Base-by-base conservation (phyloP, 2,329 filamentous ascomycete genomes). In the Leptoxyphium fumago region DNA sequence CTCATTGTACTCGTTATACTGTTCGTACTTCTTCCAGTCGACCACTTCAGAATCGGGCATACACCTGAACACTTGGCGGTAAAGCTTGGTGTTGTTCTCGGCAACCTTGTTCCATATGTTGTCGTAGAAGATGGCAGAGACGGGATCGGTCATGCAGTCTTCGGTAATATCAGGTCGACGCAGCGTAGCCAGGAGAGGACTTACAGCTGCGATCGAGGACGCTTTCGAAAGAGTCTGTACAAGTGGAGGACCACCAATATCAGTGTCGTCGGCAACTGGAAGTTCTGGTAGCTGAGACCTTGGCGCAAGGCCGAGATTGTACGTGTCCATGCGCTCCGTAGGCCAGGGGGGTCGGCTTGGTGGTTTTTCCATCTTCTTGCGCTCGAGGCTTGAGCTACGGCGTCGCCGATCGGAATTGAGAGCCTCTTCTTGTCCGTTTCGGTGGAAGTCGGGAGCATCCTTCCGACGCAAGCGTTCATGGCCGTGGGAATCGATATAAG, bases 31-130 rank as follows among this genome's bases (percentile, higher is more conserved):
- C 52, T 83, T 80, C 91, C 91, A 98, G 38, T 83, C 89, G 50
- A 78, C 81, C 21, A 94, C 91, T 58, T 95, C 86, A 42, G 80
- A 95, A 61, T 98, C 91, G 1, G 91, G 91, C 84, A 94, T 93
- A 63, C 88, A 95, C 40, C 88, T 80, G 69, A 98, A 98, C 8
- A 98, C 89, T 48, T 83, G 78, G 29, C 91, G 82, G 66, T 84
- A 98, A 40, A 98, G 75, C 59, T 87, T 89, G 2, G 91, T 98
- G 61, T 98, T 98, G 68, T 96, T 96, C 50, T 83, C 79, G 1
- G 91, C 91, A 43, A 87, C 79, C 14, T 78, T 74, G 51, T 82
- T 80, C 93, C 93, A 98, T 1, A 85, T 79, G 49, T 94, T 84
- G 39, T 91, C 77, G 59, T 85, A 84, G 64, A 98, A 98, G 1